A percentile compares a stretch with the other conserved stretches of the same genome.
phyloP scores from a whole-genome alignment of 441 rosid species.

The Populus tomentosa region DNA sequence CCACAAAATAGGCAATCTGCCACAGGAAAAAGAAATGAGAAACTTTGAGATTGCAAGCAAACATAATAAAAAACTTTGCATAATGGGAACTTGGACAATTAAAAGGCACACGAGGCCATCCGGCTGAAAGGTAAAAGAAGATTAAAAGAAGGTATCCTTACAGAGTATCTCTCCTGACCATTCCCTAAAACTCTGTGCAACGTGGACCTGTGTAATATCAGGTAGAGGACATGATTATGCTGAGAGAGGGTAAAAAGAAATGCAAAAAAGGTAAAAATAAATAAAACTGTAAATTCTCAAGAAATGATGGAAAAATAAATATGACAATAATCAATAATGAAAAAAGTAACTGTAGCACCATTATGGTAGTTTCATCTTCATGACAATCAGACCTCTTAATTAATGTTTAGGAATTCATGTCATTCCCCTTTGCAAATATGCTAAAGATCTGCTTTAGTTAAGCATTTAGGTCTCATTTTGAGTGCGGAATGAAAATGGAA shows the following conservation, averaged over 20 bases:
- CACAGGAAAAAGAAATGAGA: constrained; percentile 3
- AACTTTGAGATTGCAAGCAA: not conserved
- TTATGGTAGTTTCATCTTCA: not conserved
- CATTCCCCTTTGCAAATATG: not conserved
- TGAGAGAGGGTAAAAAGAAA: not conserved
- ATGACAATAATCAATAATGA: not conserved
- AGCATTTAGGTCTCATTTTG: not conserved
- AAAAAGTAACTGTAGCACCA: not conserved
- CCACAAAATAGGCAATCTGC: constrained; percentile 83
- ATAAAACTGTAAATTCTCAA: not conserved
- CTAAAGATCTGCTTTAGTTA: not conserved
- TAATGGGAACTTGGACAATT: not conserved
- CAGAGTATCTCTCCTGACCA: constrained; percentile 83
- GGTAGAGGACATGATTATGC: constrained; percentile 6
- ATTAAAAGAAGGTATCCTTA: constrained; percentile 32
- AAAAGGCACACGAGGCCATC: not conserved
- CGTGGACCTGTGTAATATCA: constrained; percentile 57
- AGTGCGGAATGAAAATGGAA: not conserved
- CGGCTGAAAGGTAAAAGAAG: not conserved
- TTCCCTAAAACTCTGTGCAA: constrained; percentile 84
- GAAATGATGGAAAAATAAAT: not conserved
- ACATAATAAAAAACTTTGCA: not conserved
- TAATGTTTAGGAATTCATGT: not conserved
- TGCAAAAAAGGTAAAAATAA: not conserved
- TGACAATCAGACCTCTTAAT: not conserved